These are phyloP conservation scores for Phenoliferia sp. DNA, from an alignment of 1,284 basidiomycete species.

Conservation along the genomic window DNA sequence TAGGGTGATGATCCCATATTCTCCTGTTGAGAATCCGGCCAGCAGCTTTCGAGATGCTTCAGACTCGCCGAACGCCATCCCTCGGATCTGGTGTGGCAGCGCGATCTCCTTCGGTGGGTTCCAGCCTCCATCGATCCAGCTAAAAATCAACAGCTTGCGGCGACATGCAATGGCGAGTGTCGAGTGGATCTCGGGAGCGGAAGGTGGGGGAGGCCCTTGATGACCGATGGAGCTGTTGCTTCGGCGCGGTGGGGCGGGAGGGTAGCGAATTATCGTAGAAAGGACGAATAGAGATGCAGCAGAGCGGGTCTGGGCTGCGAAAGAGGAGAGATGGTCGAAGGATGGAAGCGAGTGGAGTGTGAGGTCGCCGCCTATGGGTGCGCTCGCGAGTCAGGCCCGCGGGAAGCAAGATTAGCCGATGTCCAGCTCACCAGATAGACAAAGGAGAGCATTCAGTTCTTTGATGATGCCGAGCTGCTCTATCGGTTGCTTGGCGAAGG, in stretches of 20 bases:
- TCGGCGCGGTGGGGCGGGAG: background rate
- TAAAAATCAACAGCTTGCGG: slow-evolving; percentile 76
- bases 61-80: slow-evolving; percentile 34
- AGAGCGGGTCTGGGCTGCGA: slow-evolving; percentile 11
- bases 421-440: slow-evolving; percentile 68
- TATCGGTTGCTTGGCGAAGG: slow-evolving; percentile 62
- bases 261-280: slow-evolving; percentile 12
- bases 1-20: slow-evolving; percentile 68
- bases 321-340: slow-evolving; percentile 18
- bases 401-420: background rate
- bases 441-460: slow-evolving; percentile 72
- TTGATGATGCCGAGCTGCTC: slow-evolving; percentile 81
- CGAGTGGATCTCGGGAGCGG: slow-evolving; percentile 51
- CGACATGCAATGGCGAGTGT: slow-evolving; percentile 78
- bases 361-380: slow-evolving; percentile 20
- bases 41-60: slow-evolving; percentile 53
- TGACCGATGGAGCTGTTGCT: background rate
- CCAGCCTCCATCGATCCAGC: slow-evolving; percentile 72
- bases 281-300: slow-evolving; percentile 14
- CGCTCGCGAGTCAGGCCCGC: background rate
- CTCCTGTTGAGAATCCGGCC: slow-evolving; percentile 69
- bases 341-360: slow-evolving; percentile 19
- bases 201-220: background rate
- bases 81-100: slow-evolving; percentile 58
- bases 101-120: slow-evolving; percentile 69